Percentiles rank a stretch among this genome's conserved stretches.
Conservation (phyloP, 192 early-diverging fungal species). For the Backusella psychrophila region DNA sequence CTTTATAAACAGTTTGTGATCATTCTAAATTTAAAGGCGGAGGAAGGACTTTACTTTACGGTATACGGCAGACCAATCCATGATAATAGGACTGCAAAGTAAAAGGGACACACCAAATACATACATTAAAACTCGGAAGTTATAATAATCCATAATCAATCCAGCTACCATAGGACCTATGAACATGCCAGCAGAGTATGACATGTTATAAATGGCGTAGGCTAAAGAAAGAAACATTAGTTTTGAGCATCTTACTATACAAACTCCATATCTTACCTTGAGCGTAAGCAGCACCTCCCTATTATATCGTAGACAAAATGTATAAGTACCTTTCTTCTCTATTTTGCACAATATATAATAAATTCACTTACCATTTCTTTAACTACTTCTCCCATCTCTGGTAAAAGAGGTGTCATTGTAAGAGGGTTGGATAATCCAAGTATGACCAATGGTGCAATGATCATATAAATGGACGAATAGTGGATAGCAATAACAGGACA, state of each 20-base stretch:
- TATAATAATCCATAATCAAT: constrained; percentile 18
- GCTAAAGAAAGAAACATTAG: constrained; percentile 23
- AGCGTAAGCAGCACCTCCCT: constrained; percentile 36
- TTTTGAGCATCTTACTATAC: not conserved
- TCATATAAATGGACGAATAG: constrained; percentile 25
- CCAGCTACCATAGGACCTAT: constrained; percentile 67
- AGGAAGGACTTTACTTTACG: not conserved
- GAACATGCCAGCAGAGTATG: constrained; percentile 72
- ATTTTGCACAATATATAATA: constrained; percentile 38
- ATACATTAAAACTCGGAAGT: constrained; percentile 23
- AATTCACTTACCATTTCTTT: constrained; percentile 57
- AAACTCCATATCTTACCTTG: constrained; percentile 19
- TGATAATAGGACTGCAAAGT: constrained; percentile 24
- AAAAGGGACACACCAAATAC: constrained; percentile 9
- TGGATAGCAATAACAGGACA: constrained; percentile 43
- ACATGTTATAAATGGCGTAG: constrained; percentile 76
- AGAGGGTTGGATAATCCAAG: constrained; percentile 54
- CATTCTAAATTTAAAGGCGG: not conserved
- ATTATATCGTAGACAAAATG: not conserved
- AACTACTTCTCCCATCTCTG: constrained; percentile 68
- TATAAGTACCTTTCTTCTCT: not conserved
- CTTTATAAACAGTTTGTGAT: not conserved
- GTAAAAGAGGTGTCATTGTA: constrained; percentile 62
- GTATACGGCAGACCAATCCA: constrained; percentile 17
- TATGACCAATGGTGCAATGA: constrained; percentile 43